Percentiles rank a stretch among this genome's conserved stretches.
phyloP scores from a whole-genome alignment of 805 yeast genomes.

The Lipomyces lipofer region DNA sequence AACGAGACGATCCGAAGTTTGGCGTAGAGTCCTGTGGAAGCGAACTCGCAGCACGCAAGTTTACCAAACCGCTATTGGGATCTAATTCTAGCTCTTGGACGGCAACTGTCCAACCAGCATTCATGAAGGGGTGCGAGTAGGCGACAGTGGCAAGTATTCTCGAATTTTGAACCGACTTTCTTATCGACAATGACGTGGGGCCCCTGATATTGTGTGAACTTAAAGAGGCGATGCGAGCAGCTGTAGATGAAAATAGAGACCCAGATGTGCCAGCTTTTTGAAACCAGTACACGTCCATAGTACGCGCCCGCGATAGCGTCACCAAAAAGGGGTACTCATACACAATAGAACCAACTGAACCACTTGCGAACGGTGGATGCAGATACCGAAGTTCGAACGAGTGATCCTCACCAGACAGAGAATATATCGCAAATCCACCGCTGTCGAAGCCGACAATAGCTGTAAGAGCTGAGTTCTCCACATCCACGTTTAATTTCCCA shows the following conservation, averaged over 20 bases:
- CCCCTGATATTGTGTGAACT: constrained; percentile 13
- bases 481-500: no score
- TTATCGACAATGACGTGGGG: constrained; percentile 16
- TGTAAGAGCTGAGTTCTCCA: background rate
- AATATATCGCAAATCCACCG: constrained; percentile 21
- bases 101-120: constrained; percentile 16
- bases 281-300: constrained; percentile 8
- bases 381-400: constrained; percentile 1
- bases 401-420: background rate
- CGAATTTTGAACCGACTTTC: background rate
- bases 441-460: constrained; percentile 17
- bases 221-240: constrained; percentile 8
- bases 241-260: background rate
- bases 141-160: constrained; percentile 18
- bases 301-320: constrained; percentile 10
- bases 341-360: constrained; percentile 7
- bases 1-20: background rate
- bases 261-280: background rate
- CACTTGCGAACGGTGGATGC: constrained; percentile 5
- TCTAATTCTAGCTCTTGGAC: constrained; percentile 26
- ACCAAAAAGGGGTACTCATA: constrained; percentile 18
- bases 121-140: constrained; percentile 13
- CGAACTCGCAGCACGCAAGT: constrained; percentile 20
- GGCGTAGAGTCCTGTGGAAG: constrained; percentile 3
- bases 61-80: constrained; percentile 2